Evolutionary conservation across 2,329 filamentous ascomycete genomes (phyloP).

Genomic region (Neophaeococcomyces mojaviensis): DNA sequence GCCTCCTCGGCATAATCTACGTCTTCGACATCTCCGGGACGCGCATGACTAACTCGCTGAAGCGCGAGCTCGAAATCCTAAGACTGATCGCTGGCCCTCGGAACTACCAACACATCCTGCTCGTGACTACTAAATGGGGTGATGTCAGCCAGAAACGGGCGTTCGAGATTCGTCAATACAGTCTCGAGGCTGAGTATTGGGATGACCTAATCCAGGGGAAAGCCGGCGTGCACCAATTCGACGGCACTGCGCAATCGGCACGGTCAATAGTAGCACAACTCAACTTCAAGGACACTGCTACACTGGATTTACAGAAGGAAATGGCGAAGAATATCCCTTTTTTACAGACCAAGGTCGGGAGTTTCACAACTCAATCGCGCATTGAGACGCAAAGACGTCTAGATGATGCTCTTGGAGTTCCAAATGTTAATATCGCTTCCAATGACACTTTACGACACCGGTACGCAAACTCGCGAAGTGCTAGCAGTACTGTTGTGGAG

Average conservation of each 20-base stretch:
- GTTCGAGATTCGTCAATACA: conserved; percentile 11
- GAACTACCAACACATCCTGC: conserved; percentile 20
- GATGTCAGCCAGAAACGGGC: conserved; percentile 11
- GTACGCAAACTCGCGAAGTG: too few relatives aligned
- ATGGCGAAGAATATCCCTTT: not conserved
- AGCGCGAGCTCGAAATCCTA: conserved; percentile 23
- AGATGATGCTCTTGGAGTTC: not conserved
- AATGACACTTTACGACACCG: too few relatives aligned
- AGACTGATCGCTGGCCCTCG: conserved; percentile 23
- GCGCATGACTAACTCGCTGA: conserved; percentile 19
- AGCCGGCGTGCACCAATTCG: conserved; percentile 10
- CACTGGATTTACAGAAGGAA: not conserved
- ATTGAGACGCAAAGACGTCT: not conserved
- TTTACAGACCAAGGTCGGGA: not conserved
- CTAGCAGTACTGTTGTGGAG: not conserved
- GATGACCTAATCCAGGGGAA: conserved; percentile 12
- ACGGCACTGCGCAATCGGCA: conserved; percentile 11
- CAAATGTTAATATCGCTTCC: not conserved
- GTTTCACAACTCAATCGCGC: not conserved
- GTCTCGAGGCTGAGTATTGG: conserved; percentile 16
- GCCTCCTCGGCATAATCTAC: conserved; percentile 28
- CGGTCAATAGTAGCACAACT: conserved; percentile 13
- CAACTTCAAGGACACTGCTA: conserved; percentile 10
- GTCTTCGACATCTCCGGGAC: conserved; percentile 28
- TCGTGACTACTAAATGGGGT: conserved; percentile 22